Evolutionary conservation across 805 yeast species (phyloP), one percentile per base, ranked within the genome.

Genomic region (Starmerella floricola): DNA sequence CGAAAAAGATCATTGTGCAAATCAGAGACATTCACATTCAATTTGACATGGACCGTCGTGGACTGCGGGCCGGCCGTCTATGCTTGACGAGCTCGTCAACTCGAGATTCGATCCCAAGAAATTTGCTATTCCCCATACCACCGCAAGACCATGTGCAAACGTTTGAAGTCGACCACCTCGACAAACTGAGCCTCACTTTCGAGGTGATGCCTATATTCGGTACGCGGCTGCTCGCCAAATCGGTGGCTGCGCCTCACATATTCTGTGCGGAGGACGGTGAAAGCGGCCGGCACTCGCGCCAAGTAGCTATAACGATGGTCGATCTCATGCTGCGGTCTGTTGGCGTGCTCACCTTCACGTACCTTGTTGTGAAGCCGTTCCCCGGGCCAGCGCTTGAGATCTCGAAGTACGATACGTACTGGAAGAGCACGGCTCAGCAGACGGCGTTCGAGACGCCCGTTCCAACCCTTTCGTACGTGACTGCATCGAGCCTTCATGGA

Each of bases 171-270:
- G 88, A 83, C 53, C 65, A 79, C 2, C 72, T 86, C 42, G 77
- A 81, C 13, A 74, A 72, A 33, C 84, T 86, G 55, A 66, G 76
- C 23, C 72, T 87, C 40, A 94, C 84, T 55, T 80, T 87, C 56
- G 97, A 91, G 59, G 72, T 91, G 11, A 87, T 79, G 60, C 96
- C 98, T 1, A 82, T 88, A 6, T 91, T 85, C 63, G 98, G 98
- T 19, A 86, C 97, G 0, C 73, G 94, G 48, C 65, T 88, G 42
- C 78, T 88, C 40, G 95, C 95, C 3, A 88, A 87, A 55, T 73
- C 96, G 0, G 76, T 93, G 0, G 84, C 91, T 2, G 66, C 86
- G 40, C 69, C 86, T 0, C 67, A 70, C 41, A 59, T 71, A 2
- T 68, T 79, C 47, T 67, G 53, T 30, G 51, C 26, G 45, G 43